Base-by-base conservation (phyloP, 164 flowering plant species). In the Stephania cephalantha region DNA sequence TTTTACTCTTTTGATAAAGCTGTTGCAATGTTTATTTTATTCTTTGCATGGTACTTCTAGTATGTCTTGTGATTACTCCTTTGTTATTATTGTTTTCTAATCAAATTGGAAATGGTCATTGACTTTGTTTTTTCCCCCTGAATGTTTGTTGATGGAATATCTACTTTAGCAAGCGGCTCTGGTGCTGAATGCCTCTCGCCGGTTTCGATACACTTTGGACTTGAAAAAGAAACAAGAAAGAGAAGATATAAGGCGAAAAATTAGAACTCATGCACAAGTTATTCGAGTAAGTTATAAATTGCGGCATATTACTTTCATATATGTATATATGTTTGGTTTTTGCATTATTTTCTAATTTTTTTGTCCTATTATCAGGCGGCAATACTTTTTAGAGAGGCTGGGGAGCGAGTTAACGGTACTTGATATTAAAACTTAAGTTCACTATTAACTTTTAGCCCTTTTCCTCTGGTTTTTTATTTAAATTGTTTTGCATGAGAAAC, bases 171-270 rank as follows among this genome's bases (percentile, higher is more conserved):
- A 91, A 92, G 99, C 99, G 7, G 98, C 99, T 6, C 92, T 95
- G 77, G 99, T 93, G 71, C 83, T 95, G 20, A 95, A 95, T 92
- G 99, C 99, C 78, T 93, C 98, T 71, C 90, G 99, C 8, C 87
- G 99, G 77, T 95, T 95, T 77, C 90, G 99, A 0, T 95, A 95
- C 79, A 95, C 99, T 17, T 80, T 95, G 86, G 98, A 95, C 85
- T 78, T 95, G 84, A 92, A 88, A 80, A 93, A 80, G 82, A 91
- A 89, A 85, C 92, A 89, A 82, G 98, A 93, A 76, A 90, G 84
- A 83, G 84, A 83, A 72, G 83, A 90, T 73, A 77, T 80, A 18
- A 77, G 92, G 58, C 85, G 87, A 77, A 95, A 88, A 81, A 92
- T 95, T 63, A 86, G 98, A 84, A 87, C 92, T 9, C 97, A 93